Evolutionary conservation across 2,329 filamentous ascomycete species (phyloP).

Genomic region (Pochonia chlamydosporia): DNA sequence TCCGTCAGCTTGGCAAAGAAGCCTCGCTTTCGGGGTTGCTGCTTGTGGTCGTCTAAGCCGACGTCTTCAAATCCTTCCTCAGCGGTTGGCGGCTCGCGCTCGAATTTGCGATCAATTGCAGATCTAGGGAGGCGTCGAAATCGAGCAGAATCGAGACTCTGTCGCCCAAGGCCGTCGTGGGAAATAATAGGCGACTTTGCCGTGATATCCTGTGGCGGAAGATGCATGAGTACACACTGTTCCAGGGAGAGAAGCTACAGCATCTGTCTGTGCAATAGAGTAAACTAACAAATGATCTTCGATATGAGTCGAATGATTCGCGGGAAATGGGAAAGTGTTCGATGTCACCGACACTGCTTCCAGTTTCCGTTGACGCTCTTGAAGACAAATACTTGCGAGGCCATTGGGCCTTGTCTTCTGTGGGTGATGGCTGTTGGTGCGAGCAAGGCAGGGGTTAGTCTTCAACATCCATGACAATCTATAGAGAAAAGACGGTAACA

Average conservation of each 20-base stretch:
- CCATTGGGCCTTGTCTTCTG: constrained; percentile 81
- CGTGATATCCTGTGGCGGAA: constrained; percentile 69
- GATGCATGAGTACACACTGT: constrained; percentile 12
- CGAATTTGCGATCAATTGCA: constrained; percentile 52
- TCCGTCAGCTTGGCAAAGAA: constrained; percentile 77
- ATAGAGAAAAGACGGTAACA: no score
- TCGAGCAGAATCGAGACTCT: constrained; percentile 73
- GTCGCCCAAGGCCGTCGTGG: constrained; percentile 57
- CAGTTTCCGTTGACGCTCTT: constrained; percentile 48
- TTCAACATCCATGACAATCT: neutral
- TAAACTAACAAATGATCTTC: constrained; percentile 79
- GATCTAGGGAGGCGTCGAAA: constrained; percentile 58
- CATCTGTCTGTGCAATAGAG: neutral
- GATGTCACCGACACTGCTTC: constrained; percentile 68
- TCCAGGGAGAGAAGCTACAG: no score
- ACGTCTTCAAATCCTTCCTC: constrained; percentile 90
- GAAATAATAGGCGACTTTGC: constrained; percentile 71
- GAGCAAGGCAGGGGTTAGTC: constrained; percentile 8
- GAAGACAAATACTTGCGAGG: constrained; percentile 47
- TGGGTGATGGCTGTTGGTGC: constrained; percentile 67
- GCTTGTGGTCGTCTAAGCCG: constrained; percentile 70
- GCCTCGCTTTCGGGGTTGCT: constrained; percentile 49
- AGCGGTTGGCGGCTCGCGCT: constrained; percentile 56
- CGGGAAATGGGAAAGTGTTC: constrained; percentile 93
- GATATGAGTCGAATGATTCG: constrained; percentile 95